Evolutionary conservation across 2,329 filamentous ascomycete genomes (phyloP).

Genomic region (Beauveria rudraprayagi): DNA sequence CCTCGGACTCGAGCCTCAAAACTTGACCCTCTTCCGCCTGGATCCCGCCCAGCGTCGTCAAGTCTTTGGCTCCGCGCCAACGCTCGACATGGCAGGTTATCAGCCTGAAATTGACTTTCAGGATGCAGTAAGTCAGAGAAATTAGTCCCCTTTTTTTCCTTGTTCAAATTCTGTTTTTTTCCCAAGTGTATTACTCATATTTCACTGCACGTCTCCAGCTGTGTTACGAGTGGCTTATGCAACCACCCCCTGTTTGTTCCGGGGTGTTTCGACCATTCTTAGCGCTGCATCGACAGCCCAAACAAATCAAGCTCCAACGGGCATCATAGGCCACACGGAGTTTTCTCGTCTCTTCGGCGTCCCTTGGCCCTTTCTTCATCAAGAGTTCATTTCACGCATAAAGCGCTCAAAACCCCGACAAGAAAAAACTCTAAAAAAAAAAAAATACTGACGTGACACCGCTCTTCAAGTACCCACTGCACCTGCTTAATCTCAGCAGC

Average conservation of each 20-base stretch:
- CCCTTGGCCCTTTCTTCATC: too few species aligned
- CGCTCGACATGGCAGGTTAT: slow-evolving; percentile 49
- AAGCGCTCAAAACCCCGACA: too few species aligned
- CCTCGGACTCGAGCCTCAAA: slow-evolving; percentile 54
- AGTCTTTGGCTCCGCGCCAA: slow-evolving; percentile 54
- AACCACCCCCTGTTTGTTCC: background rate
- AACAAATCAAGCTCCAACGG: background rate
- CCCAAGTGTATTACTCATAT: background rate
- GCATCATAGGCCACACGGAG: background rate
- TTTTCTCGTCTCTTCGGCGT: too few species aligned
- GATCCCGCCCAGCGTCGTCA: slow-evolving; percentile 49
- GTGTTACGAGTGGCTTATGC: background rate
- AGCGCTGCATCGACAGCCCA: background rate
- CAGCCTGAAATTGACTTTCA: slow-evolving; percentile 61
- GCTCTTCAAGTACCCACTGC: slow-evolving; percentile 56
- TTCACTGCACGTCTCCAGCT: background rate
- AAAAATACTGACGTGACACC: background rate
- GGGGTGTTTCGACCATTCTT: background rate
- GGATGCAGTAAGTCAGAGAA: slow-evolving; percentile 49
- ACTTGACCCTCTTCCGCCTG: slow-evolving; percentile 60
- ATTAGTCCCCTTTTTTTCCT: too few species aligned
- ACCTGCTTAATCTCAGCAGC: slow-evolving; percentile 58
- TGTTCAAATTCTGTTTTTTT: background rate
- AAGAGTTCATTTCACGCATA: background rate
- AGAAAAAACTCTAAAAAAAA: background rate